phyloP scores from a whole-genome alignment of 257 asterid species.

The Schizonepeta tenuifolia region DNA sequence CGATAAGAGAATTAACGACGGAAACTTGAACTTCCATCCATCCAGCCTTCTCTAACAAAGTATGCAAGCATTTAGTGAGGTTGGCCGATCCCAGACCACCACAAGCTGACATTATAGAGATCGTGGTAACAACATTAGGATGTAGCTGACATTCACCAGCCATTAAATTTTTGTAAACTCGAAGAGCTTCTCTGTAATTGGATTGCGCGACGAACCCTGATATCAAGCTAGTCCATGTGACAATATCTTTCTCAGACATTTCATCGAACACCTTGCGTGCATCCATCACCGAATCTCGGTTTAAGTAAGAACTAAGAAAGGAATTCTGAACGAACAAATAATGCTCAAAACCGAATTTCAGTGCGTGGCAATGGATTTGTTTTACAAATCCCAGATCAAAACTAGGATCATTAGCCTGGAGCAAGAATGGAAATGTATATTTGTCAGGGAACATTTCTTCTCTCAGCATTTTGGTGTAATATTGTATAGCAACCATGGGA shows the following conservation, averaged over 20 bases:
- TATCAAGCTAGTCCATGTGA: conserved; percentile 58
- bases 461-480: conserved; percentile 41
- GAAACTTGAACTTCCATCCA: conserved; percentile 45
- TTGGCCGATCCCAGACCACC: conserved; percentile 48
- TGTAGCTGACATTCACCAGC: conserved; percentile 16
- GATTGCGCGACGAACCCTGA: conserved; percentile 55
- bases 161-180: conserved; percentile 34
- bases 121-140: conserved; percentile 44
- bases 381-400: conserved; percentile 34
- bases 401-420: conserved; percentile 42
- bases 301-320: conserved; percentile 31
- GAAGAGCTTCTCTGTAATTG: conserved; percentile 36
- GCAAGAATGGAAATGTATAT: conserved; percentile 58
- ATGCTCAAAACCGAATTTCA: conserved; percentile 30
- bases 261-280: conserved; percentile 52
- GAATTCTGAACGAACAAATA: conserved; percentile 41
- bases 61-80: conserved; percentile 47
- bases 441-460: conserved; percentile 39
- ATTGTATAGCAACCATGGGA: conserved; percentile 32
- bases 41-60: conserved; percentile 47
- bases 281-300: conserved; percentile 26
- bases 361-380: conserved; percentile 41
- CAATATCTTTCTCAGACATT: conserved; percentile 57
- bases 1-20: conserved; percentile 47
- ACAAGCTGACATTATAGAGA: conserved; percentile 55